phyloP scores from a whole-genome alignment of 169 alveolate genomes.

The Perkinsus marinus region DNA sequence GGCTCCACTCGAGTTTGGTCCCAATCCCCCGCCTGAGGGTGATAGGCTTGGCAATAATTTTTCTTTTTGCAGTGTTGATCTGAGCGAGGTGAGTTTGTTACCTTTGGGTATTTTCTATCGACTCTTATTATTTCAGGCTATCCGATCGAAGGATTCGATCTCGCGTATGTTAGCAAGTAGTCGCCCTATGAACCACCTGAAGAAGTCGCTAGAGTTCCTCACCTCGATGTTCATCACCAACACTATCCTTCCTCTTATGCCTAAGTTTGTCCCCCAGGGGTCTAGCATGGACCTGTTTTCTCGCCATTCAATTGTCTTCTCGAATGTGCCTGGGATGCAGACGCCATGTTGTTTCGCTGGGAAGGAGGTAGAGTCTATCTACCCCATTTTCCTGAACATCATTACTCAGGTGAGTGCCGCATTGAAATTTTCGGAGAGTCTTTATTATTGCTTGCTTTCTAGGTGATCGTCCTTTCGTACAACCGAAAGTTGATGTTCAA shows the following conservation, averaged over 20 bases:
- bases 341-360: not conserved
- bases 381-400: not conserved
- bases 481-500: not conserved
- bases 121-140: not conserved
- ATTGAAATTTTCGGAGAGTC: not conserved
- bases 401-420: not conserved
- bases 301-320: not conserved
- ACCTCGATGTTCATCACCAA: not conserved
- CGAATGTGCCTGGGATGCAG: not conserved
- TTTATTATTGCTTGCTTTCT: not conserved
- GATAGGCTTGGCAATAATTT: not conserved
- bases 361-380: not conserved
- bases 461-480: not conserved
- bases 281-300: not conserved
- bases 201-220: not conserved
- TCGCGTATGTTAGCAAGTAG: not conserved
- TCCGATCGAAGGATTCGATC: not conserved
- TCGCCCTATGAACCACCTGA: not conserved
- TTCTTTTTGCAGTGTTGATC: not conserved
- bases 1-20: not conserved
- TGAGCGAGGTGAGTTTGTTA: not conserved
- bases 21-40: not conserved
- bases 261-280: not conserved
- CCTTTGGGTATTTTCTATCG: not conserved
- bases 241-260: not conserved